These are phyloP conservation scores for Schizophyllum amplum DNA, from an alignment of 1,284 basidiomycete species.

Conservation along the genomic window DNA sequence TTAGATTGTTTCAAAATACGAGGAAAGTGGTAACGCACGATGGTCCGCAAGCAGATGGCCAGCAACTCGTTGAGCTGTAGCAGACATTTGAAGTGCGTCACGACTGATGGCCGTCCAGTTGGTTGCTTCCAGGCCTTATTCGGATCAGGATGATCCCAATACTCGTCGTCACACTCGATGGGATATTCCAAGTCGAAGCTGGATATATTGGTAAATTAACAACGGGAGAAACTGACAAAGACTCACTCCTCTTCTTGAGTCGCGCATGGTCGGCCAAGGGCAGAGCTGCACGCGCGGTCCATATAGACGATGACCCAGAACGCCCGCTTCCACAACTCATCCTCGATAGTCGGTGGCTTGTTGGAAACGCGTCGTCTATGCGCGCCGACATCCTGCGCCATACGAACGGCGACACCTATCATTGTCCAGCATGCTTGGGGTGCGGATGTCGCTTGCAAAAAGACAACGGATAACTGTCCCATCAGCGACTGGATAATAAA, in stretches of 20 bases:
- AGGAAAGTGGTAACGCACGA: background rate
- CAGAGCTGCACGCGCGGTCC: conserved; percentile 5
- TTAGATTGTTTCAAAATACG: background rate
- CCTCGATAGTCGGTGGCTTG: conserved; percentile 5
- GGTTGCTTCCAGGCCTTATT: conserved; percentile 23
- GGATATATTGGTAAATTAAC: background rate
- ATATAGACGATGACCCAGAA: conserved; percentile 9
- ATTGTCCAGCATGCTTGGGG: conserved; percentile 22
- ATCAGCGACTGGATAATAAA: background rate
- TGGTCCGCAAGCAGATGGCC: background rate
- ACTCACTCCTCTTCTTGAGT: conserved; percentile 12
- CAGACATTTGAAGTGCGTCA: conserved; percentile 35
- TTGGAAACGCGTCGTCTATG: background rate
- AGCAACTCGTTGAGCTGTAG: conserved; percentile 43
- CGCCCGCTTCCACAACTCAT: conserved; percentile 10
- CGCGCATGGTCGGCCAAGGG: conserved; percentile 10
- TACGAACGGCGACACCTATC: conserved; percentile 19
- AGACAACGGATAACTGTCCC: conserved; percentile 7
- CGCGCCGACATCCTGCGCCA: conserved; percentile 20
- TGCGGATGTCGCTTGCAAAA: conserved; percentile 17
- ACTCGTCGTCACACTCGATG: conserved; percentile 12
- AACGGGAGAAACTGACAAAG: background rate
- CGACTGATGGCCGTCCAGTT: conserved; percentile 24
- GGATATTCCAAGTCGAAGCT: conserved; percentile 12
- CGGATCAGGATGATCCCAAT: conserved; percentile 9